Evolutionary conservation across 2,329 filamentous ascomycete genomes (phyloP).

Genomic region (Colletotrichum viniferum): DNA sequence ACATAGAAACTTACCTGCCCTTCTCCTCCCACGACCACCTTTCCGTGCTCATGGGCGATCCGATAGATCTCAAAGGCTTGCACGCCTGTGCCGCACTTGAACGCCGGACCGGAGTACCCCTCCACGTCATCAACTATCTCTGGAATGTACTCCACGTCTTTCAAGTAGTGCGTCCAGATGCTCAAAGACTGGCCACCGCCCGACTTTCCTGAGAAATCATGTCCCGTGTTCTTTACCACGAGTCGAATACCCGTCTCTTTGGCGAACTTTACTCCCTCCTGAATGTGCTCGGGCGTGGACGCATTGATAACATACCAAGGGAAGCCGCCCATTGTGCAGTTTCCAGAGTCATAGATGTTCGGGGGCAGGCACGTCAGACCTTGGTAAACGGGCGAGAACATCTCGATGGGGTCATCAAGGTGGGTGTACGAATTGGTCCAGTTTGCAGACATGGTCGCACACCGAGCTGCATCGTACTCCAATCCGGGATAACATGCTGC

Average conservation of each 20-base stretch:
- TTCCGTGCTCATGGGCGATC: background rate
- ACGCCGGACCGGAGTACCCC: background rate
- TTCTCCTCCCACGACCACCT: background rate
- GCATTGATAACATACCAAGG: slow-evolving; percentile 9
- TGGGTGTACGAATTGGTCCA: slow-evolving; percentile 5
- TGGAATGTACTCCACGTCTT: background rate
- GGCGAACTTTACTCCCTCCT: slow-evolving; percentile 5
- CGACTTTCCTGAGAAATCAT: slow-evolving; percentile 4
- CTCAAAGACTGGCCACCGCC: background rate
- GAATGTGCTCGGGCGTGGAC: background rate
- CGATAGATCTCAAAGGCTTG: slow-evolving; percentile 4
- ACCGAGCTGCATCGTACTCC: background rate
- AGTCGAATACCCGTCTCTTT: slow-evolving; percentile 1
- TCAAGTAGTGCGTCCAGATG: slow-evolving; percentile 8
- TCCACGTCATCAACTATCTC: background rate
- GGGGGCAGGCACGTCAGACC: slow-evolving; percentile 8
- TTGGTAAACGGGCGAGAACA: slow-evolving; percentile 6
- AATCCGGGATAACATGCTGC: slow-evolving; percentile 2
- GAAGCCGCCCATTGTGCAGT: slow-evolving; percentile 11
- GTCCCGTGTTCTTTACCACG: slow-evolving; percentile 9
- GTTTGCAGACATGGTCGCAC: background rate
- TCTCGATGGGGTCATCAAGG: slow-evolving; percentile 4
- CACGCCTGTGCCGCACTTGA: background rate
- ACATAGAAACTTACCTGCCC: background rate
- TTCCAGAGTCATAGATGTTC: background rate